Evolutionary conservation across 225 moss, liverwort and hornwort species (phyloP).

Genomic region (Physcomitrium patens): DNA sequence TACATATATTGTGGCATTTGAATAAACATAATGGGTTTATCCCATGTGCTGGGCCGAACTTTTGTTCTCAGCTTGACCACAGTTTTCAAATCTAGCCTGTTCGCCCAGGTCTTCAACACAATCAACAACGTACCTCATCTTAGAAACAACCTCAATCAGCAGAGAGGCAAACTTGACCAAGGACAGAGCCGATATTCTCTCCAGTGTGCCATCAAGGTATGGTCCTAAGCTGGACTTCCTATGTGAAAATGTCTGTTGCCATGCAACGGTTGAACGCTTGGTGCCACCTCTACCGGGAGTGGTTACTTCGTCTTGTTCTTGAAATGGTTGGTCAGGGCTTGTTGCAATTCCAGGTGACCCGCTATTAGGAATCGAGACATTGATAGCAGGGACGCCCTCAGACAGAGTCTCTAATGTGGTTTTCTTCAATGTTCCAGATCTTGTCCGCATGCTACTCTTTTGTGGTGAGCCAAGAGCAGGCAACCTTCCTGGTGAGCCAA

Average conservation of each 20-base stretch:
- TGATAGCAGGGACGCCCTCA: constrained; percentile 46
- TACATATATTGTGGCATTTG: too few species aligned
- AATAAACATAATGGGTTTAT: too few species aligned
- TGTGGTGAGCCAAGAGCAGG: constrained; percentile 24
- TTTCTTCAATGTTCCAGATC: constrained; percentile 35
- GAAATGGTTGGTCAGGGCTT: constrained; percentile 18
- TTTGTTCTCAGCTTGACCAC: too few species aligned
- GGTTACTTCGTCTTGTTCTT: constrained; percentile 28
- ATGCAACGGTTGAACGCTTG: constrained; percentile 20
- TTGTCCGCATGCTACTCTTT: constrained; percentile 2
- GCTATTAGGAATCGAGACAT: constrained; percentile 27
- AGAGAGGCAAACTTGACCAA: constrained; percentile 89
- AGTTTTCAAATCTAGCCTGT: constrained; percentile 61
- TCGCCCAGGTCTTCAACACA: constrained; percentile 71
- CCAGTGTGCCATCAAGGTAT: constrained; percentile 63
- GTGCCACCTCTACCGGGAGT: constrained; percentile 22
- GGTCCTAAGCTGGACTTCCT: constrained; percentile 54
- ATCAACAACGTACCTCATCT: constrained; percentile 68
- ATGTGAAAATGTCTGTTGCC: constrained; percentile 69
- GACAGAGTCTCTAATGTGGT: constrained; percentile 41
- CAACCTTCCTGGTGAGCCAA: constrained; percentile 32
- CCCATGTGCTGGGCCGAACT: too few species aligned
- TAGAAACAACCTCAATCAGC: constrained; percentile 86
- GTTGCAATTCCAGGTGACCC: constrained; percentile 5
- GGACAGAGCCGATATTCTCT: constrained; percentile 82